Percentiles rank a stretch among this genome's conserved stretches.
Evolutionary conservation across 257 asterid species (phyloP).

Genomic region (Solanum lycopersicoides): DNA sequence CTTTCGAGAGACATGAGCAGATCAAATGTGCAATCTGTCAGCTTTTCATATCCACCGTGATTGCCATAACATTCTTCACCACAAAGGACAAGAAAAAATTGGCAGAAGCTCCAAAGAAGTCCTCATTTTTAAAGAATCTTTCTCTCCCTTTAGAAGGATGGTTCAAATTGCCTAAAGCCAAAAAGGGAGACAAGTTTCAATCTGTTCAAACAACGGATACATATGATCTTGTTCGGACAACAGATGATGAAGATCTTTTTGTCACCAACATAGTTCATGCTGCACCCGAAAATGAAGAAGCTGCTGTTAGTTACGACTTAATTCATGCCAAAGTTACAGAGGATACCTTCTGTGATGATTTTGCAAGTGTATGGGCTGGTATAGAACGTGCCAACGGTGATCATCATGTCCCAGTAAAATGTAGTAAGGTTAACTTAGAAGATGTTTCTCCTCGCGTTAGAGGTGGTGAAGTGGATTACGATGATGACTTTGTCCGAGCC

Average conservation of each 20-base stretch:
- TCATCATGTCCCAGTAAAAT: not conserved
- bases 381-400: not conserved
- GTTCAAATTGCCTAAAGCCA: conserved; percentile 44
- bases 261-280: not conserved
- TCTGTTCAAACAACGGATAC: conserved; percentile 6
- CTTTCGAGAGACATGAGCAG: conserved; percentile 66
- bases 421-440: not conserved
- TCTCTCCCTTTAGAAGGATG: conserved; percentile 51
- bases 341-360: not conserved
- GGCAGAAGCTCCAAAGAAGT: conserved; percentile 17
- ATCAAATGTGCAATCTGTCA: conserved; percentile 68
- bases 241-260: conserved; percentile 5
- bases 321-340: conserved; percentile 4
- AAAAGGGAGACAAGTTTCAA: conserved; percentile 14
- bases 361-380: not conserved
- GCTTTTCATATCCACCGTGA: conserved; percentile 57
- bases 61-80: conserved; percentile 47
- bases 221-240: conserved; percentile 6
- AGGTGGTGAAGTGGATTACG: not conserved
- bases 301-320: not conserved
- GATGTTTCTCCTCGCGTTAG: not conserved
- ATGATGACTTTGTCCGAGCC: not conserved
- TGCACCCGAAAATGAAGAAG: not conserved
- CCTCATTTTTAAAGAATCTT: conserved; percentile 46
- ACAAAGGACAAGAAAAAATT: conserved; percentile 21